Conservation (phyloP, 75 land plant species). For the Picea glauca region DNA sequence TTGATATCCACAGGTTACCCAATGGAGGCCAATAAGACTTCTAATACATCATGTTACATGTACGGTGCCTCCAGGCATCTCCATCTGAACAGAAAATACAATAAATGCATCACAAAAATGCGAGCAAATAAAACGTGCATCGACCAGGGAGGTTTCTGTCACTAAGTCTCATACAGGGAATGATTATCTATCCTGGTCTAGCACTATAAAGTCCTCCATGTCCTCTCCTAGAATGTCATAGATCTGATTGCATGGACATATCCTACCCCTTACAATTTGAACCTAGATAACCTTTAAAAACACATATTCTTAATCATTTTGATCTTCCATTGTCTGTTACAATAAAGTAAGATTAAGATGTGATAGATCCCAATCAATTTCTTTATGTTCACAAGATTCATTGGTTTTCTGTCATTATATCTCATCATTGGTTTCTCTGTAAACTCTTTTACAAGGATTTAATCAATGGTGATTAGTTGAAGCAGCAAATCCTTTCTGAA, state of each 20-base stretch:
- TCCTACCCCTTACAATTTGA: not conserved
- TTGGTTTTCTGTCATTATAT: slow-evolving; percentile 30
- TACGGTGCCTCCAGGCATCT: not conserved
- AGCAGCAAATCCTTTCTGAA: not conserved
- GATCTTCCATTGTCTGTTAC: not conserved
- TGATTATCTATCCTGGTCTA: not conserved
- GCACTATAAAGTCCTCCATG: not conserved
- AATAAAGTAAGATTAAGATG: no score
- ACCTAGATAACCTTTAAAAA: not conserved
- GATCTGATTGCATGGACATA: no score
- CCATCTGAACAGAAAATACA: no score
- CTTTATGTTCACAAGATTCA: slow-evolving; percentile 8
- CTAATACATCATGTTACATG: not conserved
- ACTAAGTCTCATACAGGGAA: not conserved
- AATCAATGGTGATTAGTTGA: not conserved
- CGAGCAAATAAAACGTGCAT: not conserved
- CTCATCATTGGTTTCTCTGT: slow-evolving; percentile 25
- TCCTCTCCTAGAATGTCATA: no score
- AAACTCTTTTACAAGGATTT: slow-evolving; percentile 24
- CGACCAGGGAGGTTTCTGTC: not conserved
- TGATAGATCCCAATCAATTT: not conserved
- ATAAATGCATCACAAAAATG: not conserved
- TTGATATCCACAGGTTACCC: not conserved
- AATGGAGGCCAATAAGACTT: not conserved
- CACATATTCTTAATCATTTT: not conserved